phyloP scores from a whole-genome alignment of 2,329 filamentous ascomycete genomes.

The Elsinoe ampelina region DNA sequence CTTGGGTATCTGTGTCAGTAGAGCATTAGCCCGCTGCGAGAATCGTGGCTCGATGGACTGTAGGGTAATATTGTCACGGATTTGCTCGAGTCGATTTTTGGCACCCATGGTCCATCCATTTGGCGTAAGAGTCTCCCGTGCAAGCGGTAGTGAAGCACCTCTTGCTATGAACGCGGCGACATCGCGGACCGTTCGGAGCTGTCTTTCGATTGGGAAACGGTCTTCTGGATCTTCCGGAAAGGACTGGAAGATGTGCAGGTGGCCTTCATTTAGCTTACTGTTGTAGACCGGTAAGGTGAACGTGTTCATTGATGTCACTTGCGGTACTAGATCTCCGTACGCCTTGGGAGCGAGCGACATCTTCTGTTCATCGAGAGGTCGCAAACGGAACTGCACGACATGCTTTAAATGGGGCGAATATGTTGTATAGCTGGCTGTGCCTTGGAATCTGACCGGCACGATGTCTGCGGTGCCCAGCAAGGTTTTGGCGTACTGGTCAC shows the following conservation, averaged over 20 bases:
- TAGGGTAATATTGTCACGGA: too few species aligned
- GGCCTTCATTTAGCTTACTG: neutral
- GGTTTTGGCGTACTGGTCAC: neutral
- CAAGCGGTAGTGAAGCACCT: neutral
- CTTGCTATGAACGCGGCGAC: neutral
- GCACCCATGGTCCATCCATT: neutral
- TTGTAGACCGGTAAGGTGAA: neutral
- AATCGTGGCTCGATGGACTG: neutral
- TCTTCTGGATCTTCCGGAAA: neutral
- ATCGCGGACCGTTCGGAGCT: neutral
- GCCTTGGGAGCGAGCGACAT: neutral
- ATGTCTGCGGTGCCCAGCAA: slow-evolving; percentile 2
- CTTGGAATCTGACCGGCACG: neutral
- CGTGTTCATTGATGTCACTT: neutral
- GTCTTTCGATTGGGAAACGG: neutral
- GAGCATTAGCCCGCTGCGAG: neutral
- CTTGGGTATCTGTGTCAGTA: neutral
- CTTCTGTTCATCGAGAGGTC: neutral
- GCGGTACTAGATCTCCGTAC: neutral
- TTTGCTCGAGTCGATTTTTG: too few species aligned
- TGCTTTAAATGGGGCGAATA: neutral
- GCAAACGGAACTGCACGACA: neutral
- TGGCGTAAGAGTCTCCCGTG: neutral
- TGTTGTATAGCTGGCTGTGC: neutral
- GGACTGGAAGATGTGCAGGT: neutral